Conservation (phyloP, 306 rosid genomes). For the Potentilla sterilis region DNA sequence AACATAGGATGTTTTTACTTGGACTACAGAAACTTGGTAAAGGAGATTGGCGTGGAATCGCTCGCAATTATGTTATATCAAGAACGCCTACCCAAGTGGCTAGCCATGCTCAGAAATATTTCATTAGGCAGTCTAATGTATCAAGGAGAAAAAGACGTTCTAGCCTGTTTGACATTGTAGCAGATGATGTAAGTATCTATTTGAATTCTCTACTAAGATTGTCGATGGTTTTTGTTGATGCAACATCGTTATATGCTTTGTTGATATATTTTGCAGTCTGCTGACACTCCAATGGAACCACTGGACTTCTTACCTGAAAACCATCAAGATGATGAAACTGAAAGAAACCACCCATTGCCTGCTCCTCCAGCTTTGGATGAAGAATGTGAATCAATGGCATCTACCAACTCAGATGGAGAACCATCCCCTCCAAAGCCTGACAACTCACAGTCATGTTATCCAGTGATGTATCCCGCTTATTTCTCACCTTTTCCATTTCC, state of each 20-base stretch:
- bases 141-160: constrained; percentile 95
- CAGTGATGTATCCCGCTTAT: constrained; percentile 69
- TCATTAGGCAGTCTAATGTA: constrained; percentile 88
- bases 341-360: constrained; percentile 64
- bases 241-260: constrained; percentile 6
- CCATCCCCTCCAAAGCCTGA: constrained; percentile 48
- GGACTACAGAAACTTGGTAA: constrained; percentile 97
- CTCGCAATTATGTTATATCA: constrained; percentile 84
- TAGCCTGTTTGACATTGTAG: constrained; percentile 88
- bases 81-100: constrained; percentile 99
- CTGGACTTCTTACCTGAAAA: constrained; percentile 63
- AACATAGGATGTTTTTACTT: constrained; percentile 93
- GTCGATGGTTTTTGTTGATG: background rate
- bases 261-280: constrained; percentile 48
- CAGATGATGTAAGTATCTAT: constrained; percentile 79
- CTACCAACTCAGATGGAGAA: constrained; percentile 90
- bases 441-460: constrained; percentile 48
- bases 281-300: constrained; percentile 55
- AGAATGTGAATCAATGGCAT: constrained; percentile 95
- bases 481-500: constrained; percentile 70
- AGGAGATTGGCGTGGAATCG: constrained; percentile 99
- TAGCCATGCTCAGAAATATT: constrained; percentile 97
- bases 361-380: constrained; percentile 77
- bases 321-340: constrained; percentile 47
- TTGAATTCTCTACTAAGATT: background rate